Evolutionary conservation across 768 basidiomycete species (phyloP).

Genomic region (Suillus occidentalis): DNA sequence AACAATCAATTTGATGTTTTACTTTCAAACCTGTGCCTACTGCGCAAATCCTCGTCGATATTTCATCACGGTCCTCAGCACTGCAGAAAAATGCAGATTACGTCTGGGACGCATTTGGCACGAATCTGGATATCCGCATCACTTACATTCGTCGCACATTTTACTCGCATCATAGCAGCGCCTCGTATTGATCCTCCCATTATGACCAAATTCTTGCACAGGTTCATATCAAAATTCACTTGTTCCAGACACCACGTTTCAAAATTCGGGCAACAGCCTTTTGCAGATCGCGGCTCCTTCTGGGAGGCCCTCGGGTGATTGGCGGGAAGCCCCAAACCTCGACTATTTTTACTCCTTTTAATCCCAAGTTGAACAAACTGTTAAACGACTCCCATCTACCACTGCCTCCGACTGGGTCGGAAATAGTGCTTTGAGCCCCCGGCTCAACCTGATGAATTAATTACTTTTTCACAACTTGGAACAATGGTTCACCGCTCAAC

Average conservation of each 20-base stretch:
- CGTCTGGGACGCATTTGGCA: too few species aligned
- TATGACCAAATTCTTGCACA: not conserved
- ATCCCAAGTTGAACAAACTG: not conserved
- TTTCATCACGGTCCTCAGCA: not conserved
- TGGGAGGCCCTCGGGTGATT: not conserved
- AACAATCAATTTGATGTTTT: not conserved
- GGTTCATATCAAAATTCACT: not conserved
- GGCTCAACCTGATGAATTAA: not conserved
- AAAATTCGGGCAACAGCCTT: not conserved
- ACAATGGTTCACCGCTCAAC: not conserved
- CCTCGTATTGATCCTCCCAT: too few species aligned
- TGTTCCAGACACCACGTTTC: not conserved
- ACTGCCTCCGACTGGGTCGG: not conserved
- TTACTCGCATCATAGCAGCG: too few species aligned
- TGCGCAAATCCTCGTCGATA: not conserved
- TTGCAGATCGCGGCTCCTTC: not conserved
- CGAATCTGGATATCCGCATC: too few species aligned
- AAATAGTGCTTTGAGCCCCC: not conserved
- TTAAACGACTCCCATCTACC: not conserved
- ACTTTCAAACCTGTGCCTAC: not conserved
- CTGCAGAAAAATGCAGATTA: too few species aligned
- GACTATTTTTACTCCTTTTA: not conserved
- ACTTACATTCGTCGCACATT: too few species aligned
- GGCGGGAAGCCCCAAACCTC: not conserved
- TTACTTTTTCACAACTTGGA: not conserved